Conservation (phyloP, 1,284 basidiomycete genomes). For the Irpex lacteus region DNA sequence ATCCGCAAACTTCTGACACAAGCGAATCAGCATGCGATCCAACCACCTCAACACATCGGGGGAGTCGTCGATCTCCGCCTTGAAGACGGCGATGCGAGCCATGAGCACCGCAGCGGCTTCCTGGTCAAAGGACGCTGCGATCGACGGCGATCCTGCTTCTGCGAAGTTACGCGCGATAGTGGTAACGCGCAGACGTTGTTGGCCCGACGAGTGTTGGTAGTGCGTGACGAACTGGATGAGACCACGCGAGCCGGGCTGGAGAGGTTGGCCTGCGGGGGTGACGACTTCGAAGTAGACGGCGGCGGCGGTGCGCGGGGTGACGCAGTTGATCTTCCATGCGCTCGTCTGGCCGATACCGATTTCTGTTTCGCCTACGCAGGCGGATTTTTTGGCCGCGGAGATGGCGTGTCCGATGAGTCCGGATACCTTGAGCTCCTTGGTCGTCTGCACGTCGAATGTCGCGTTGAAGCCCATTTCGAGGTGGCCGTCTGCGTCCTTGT, state of each 20-base stretch:
- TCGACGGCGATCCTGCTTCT: constrained; percentile 91
- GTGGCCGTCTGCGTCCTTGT: constrained; percentile 91
- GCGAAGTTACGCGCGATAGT: constrained; percentile 98
- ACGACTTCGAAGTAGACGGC: constrained; percentile 99
- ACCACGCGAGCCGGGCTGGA: constrained; percentile 89
- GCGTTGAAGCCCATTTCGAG: constrained; percentile 99
- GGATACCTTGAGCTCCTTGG: constrained; percentile 98
- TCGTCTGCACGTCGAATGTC: constrained; percentile 97
- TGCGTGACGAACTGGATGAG: constrained; percentile 99
- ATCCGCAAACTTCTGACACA: constrained; percentile 99
- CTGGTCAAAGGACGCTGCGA: constrained; percentile 96
- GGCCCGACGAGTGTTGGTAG: constrained; percentile 96
- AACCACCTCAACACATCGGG: constrained; percentile 98
- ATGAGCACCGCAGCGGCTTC: constrained; percentile 93
- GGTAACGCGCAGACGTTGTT: constrained; percentile 92
- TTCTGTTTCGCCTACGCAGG: constrained; percentile 97
- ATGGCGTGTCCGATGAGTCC: constrained; percentile 98
- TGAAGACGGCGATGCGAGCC: constrained; percentile 99
- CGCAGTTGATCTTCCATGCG: constrained; percentile 96
- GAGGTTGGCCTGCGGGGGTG: constrained; percentile 94
- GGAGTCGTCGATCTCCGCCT: constrained; percentile 98
- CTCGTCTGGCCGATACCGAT: constrained; percentile 99
- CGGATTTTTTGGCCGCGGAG: constrained; percentile 95
- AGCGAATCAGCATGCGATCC: constrained; percentile 96
- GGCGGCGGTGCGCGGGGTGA: constrained; percentile 86